phyloP scores from a whole-genome alignment of 2,329 filamentous ascomycete species.

The Calycina herbarum region DNA sequence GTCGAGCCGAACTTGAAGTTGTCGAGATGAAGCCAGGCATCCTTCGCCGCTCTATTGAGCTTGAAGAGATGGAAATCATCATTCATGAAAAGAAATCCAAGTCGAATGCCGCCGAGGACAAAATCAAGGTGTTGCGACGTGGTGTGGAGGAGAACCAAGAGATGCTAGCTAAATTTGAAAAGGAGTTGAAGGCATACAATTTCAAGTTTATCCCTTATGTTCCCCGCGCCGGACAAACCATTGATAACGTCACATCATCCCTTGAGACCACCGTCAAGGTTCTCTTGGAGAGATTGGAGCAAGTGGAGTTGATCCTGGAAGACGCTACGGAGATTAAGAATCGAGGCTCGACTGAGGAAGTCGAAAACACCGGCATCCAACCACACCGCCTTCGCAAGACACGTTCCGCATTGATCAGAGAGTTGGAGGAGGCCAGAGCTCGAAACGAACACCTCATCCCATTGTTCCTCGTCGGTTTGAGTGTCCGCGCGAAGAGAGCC shows the following conservation, averaged over 20 bases:
- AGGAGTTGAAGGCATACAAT: not conserved
- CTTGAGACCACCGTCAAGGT: constrained; percentile 5
- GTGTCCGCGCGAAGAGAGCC: constrained; percentile 6
- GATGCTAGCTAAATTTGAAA: not conserved
- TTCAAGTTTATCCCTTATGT: not conserved
- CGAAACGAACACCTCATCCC: constrained; percentile 13
- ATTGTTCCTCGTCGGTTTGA: constrained; percentile 14
- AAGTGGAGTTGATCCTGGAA: constrained; percentile 7
- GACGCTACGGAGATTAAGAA: not conserved
- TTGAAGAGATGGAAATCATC: constrained; percentile 5
- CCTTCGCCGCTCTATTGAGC: constrained; percentile 4
- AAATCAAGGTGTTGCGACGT: not conserved
- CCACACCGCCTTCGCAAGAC: not conserved
- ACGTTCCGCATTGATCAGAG: not conserved
- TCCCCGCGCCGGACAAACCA: not conserved
- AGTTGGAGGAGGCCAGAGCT: not conserved
- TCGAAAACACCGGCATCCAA: not conserved
- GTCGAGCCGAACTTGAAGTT: constrained; percentile 14
- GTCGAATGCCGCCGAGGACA: constrained; percentile 6
- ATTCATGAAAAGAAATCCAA: constrained; percentile 7
- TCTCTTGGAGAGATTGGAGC: constrained; percentile 10
- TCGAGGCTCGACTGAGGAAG: not conserved
- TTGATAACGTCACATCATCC: not conserved
- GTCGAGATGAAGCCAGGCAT: constrained; percentile 11
- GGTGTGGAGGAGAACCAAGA: not conserved